Conservation (phyloP, 441 rosid species). For the Manihot esculenta region DNA sequence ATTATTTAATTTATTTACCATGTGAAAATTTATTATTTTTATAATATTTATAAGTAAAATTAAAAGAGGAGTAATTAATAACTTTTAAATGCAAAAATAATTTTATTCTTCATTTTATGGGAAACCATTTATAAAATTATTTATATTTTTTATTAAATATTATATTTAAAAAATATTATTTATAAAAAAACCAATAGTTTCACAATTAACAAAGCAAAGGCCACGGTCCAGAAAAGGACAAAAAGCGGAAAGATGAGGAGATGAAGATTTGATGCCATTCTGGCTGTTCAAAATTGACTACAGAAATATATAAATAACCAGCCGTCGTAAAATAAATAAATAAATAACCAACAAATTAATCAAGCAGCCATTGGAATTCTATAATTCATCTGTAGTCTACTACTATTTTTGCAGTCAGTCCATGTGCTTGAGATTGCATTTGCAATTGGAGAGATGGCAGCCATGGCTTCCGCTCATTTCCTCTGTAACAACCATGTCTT, state of each 20-base stretch:
- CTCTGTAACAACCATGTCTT: slow-evolving; percentile 33
- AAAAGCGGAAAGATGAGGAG: neutral
- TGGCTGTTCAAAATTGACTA: slow-evolving; percentile 26
- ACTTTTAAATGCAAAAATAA: no score
- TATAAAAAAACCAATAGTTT: no score
- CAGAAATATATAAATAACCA: neutral
- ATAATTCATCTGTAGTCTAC: no score
- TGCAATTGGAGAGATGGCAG: neutral
- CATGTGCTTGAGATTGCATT: neutral
- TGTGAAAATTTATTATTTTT: no score
- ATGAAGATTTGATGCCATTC: slow-evolving; percentile 2
- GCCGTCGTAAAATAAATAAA: neutral
- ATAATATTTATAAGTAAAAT: no score
- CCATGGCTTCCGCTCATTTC: slow-evolving; percentile 45
- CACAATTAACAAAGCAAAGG: neutral
- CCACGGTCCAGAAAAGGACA: neutral
- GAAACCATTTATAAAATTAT: no score
- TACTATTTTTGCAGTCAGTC: neutral
- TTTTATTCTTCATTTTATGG: no score
- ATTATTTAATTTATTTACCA: no score
- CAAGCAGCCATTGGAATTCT: neutral
- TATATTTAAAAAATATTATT: no score
- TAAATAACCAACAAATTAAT: neutral
- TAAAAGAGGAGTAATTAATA: no score
- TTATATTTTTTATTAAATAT: no score